Base-by-base conservation (phyloP, 805 yeast genomes). In the Peterozyma xylosa region DNA sequence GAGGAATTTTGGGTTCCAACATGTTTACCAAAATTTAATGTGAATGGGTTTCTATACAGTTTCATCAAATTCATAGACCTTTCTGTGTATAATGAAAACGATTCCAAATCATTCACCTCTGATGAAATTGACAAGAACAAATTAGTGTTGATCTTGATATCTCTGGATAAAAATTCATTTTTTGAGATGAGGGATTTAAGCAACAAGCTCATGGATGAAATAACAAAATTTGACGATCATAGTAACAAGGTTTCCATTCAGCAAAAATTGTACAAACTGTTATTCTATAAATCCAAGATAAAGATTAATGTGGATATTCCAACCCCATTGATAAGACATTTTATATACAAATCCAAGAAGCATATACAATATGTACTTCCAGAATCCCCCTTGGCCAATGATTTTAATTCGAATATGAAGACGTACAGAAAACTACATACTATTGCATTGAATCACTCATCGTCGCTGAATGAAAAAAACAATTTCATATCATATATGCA, bases 1-100 rank as follows among this genome's bases (percentile, higher is more conserved):
- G 85, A 85, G 51, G 96, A 90, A 55, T 76, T 88, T 46, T 93
- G 98, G 98, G 76, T 86, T 11, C 99, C 99, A 0, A 70, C 91
- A 0, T 91, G 99, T 60, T 70, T 91, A 58, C 96, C 98, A 0
- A 79, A 85, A 52, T 91, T 91, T 67, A 91, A 93, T 56, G 66
- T 87, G 2, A 80, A 80, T 50, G 99, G 99, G 9, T 93, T 90
- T 54, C 63, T 91, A 5, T 86, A 93, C 56, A 80, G 88, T 11
- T 87, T 84, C 54, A 84, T 89, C 37, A 80, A 79, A 46, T 79
- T 80, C 50, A 57, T 82, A 39, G 71, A 71, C 40, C 50, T 66
- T 33, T 58, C 66, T 14, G 63, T 61, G 39, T 53, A 55, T 38
- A 52, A 56, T 18, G 43, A 39, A 33, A 37, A 30, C 10, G 45